These are phyloP conservation scores for Davidsoniella eucalypti DNA, from an alignment of 2,329 filamentous ascomycete genomes.

Conservation along the genomic window DNA sequence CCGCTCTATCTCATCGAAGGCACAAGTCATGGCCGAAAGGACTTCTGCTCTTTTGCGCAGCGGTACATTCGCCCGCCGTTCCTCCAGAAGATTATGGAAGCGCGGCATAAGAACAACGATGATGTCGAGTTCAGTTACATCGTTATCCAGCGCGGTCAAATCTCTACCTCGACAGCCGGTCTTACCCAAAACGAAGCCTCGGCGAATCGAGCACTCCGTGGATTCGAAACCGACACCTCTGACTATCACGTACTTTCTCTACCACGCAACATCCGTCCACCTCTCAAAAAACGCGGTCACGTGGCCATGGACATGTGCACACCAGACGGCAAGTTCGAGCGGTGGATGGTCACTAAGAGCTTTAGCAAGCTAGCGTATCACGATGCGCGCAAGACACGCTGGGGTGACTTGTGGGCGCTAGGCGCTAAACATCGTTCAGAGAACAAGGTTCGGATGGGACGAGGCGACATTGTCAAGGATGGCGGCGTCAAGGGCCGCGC, in stretches of 20 bases:
- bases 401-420: constrained; percentile 92
- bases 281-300: constrained; percentile 77
- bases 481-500: constrained; percentile 12
- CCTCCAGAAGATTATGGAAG: constrained; percentile 58
- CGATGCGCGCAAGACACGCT: constrained; percentile 75
- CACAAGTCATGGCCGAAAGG: constrained; percentile 56
- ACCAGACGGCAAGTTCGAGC: constrained; percentile 66
- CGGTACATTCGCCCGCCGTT: constrained; percentile 73
- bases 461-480: constrained; percentile 20
- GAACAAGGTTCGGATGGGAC: constrained; percentile 44
- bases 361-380: constrained; percentile 72
- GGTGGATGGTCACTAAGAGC: constrained; percentile 79
- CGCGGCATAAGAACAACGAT: constrained; percentile 61
- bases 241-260: constrained; percentile 47
- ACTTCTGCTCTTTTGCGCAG: constrained; percentile 84
- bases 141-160: constrained; percentile 56
- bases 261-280: constrained; percentile 61
- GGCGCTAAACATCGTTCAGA: constrained; percentile 72
- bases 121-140: constrained; percentile 86
- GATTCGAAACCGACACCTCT: constrained; percentile 39
- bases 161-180: constrained; percentile 19
- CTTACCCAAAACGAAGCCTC: constrained; percentile 24
- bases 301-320: constrained; percentile 86
- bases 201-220: constrained; percentile 51
- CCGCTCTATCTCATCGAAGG: constrained; percentile 73